Conservation (phyloP, 2,329 filamentous ascomycete species). For the Cadophora gregata region DNA sequence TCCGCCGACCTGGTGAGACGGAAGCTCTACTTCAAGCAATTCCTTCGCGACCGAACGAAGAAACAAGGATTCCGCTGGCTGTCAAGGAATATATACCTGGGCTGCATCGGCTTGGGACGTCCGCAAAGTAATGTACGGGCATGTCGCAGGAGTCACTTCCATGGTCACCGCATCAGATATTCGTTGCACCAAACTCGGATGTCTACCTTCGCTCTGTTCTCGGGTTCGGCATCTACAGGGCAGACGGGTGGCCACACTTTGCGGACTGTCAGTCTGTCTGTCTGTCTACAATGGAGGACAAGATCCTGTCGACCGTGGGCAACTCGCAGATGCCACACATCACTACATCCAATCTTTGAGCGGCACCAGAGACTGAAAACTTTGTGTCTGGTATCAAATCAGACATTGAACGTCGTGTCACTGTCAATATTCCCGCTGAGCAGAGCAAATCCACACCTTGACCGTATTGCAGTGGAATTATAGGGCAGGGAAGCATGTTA, state of each 20-base stretch:
- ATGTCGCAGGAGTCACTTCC: not conserved
- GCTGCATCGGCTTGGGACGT: conserved; percentile 17
- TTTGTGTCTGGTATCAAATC: conserved; percentile 11
- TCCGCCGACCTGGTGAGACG: conserved; percentile 22
- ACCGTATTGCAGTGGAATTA: conserved; percentile 18
- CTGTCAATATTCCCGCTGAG: conserved; percentile 14
- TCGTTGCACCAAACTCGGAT: conserved; percentile 30
- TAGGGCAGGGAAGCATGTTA: conserved; percentile 19
- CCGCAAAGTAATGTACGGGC: conserved; percentile 16
- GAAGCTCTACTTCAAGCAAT: conserved; percentile 18
- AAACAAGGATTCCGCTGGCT: conserved; percentile 28
- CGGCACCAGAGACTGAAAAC: not conserved
- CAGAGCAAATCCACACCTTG: conserved; percentile 17
- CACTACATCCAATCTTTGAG: conserved; percentile 20
- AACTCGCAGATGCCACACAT: conserved; percentile 17
- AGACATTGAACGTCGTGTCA: conserved; percentile 18
- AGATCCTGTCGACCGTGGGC: conserved; percentile 16
- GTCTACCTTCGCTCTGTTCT: conserved; percentile 19
- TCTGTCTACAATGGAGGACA: conserved; percentile 19
- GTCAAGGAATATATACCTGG: conserved; percentile 24
- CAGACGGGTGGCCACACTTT: conserved; percentile 10
- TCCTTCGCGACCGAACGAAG: conserved; percentile 2
- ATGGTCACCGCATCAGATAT: conserved; percentile 17
- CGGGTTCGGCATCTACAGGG: conserved; percentile 14
- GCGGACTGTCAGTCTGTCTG: too few relatives aligned